phyloP scores from a whole-genome alignment of 805 yeast species.

The Suhomyces pyralidae region DNA sequence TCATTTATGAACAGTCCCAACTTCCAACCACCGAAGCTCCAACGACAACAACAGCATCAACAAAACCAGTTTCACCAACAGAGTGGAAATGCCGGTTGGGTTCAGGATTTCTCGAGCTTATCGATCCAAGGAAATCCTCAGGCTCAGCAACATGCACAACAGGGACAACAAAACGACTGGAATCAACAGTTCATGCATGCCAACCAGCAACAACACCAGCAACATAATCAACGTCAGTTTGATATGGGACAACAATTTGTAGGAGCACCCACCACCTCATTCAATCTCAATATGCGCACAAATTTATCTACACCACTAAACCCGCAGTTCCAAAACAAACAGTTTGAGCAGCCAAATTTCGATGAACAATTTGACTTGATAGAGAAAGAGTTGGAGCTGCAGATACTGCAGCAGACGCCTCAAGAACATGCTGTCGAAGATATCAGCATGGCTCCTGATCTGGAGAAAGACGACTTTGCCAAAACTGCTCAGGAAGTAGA shows the following conservation, averaged over 20 bases:
- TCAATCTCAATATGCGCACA: constrained; percentile 18
- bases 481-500: constrained; percentile 37
- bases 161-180: constrained; percentile 18
- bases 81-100: constrained; percentile 19
- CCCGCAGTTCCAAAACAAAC: constrained; percentile 1
- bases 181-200: constrained; percentile 23
- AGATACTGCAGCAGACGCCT: constrained; percentile 3
- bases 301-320: constrained; percentile 16
- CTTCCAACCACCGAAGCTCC: constrained; percentile 8
- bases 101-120: constrained; percentile 26
- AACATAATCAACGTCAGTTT: constrained; percentile 1
- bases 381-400: constrained; percentile 25
- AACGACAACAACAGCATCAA: constrained; percentile 10
- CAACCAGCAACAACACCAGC: constrained; percentile 11
- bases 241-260: constrained; percentile 2
- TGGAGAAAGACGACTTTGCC: constrained; percentile 38
- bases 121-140: constrained; percentile 12
- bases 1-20: constrained; percentile 9
- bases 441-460: constrained; percentile 6
- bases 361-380: constrained; percentile 33
- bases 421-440: constrained; percentile 4
- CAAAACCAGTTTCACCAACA: constrained; percentile 8
- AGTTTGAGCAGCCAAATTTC: constrained; percentile 13
- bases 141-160: constrained; percentile 4
- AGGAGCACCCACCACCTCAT: constrained; percentile 2